Percentiles rank a stretch among this genome's conserved stretches.
These are phyloP conservation scores for Microdochium nivale DNA, from an alignment of 2,329 filamentous ascomycete genomes.

Conservation along the genomic window DNA sequence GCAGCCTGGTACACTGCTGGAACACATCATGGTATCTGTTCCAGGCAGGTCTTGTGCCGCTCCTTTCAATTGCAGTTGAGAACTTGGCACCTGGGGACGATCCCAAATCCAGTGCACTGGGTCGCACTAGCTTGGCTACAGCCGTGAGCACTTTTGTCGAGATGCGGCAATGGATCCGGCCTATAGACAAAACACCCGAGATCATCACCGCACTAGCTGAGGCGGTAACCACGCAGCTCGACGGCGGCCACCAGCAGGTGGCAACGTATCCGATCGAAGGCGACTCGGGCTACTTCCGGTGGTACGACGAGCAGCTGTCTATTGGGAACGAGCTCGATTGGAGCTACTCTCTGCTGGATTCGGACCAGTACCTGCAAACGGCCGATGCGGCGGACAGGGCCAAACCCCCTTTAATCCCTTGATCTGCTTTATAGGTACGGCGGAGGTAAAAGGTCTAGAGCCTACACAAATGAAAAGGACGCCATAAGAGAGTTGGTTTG, in stretches of 20 bases:
- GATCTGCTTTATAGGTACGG: no score
- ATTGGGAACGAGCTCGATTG: background rate
- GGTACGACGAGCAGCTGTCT: background rate
- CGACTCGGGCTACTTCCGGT: background rate
- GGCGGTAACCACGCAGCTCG: background rate
- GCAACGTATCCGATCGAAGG: background rate
- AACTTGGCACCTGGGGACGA: background rate
- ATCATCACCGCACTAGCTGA: background rate
- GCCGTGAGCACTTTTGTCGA: background rate
- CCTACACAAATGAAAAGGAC: no score
- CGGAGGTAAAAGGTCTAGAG: no score
- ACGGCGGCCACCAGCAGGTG: background rate
- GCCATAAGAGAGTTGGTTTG: no score
- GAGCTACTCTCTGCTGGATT: background rate
- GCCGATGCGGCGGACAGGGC: background rate
- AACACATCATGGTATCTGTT: slow-evolving; percentile 23
- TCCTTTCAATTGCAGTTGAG: slow-evolving; percentile 19
- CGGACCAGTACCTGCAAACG: background rate
- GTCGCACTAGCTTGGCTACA: background rate
- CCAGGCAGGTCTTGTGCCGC: slow-evolving; percentile 20
- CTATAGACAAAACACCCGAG: background rate
- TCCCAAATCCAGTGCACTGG: background rate
- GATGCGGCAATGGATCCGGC: background rate
- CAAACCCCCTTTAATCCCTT: no score
- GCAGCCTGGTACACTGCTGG: slow-evolving; percentile 22